Evolutionary conservation across 2,329 filamentous ascomycete species (phyloP).

Genomic region (Periconia sp.): DNA sequence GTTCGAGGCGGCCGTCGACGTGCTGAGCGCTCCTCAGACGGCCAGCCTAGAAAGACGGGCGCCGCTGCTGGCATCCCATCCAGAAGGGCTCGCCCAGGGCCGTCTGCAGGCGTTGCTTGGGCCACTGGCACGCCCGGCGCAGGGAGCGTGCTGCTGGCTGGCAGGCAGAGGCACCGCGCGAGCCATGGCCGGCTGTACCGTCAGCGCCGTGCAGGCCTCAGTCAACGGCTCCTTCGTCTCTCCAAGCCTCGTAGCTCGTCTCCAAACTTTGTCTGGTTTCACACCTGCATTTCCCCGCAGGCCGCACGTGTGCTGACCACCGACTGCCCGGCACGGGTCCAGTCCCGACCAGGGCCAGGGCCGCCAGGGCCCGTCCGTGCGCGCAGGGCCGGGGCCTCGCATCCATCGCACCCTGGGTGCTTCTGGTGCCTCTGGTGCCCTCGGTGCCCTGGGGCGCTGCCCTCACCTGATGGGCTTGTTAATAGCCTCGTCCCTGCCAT

Average conservation of each 20-base stretch:
- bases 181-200: not conserved
- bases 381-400: no score
- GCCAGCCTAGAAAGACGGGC: constrained; percentile 2
- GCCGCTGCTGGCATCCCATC: no score
- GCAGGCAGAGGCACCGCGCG: no score
- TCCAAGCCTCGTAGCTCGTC: constrained; percentile 24
- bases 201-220: constrained; percentile 14
- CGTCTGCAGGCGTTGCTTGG: no score
- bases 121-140: no score
- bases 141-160: no score
- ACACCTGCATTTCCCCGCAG: constrained; percentile 44
- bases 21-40: no score
- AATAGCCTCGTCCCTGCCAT: constrained; percentile 44
- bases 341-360: constrained; percentile 18
- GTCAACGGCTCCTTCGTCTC: constrained; percentile 17
- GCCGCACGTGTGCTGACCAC: constrained; percentile 44
- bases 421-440: constrained; percentile 14
- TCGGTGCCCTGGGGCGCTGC: constrained; percentile 30
- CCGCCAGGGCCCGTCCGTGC: constrained; percentile 20
- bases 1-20: not conserved
- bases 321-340: constrained; percentile 32
- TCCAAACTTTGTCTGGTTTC: constrained; percentile 37
- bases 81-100: no score
- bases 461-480: constrained; percentile 42
- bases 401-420: no score